phyloP scores from a whole-genome alignment of 2,329 filamentous ascomycete genomes.

The Beauveria varroae region DNA sequence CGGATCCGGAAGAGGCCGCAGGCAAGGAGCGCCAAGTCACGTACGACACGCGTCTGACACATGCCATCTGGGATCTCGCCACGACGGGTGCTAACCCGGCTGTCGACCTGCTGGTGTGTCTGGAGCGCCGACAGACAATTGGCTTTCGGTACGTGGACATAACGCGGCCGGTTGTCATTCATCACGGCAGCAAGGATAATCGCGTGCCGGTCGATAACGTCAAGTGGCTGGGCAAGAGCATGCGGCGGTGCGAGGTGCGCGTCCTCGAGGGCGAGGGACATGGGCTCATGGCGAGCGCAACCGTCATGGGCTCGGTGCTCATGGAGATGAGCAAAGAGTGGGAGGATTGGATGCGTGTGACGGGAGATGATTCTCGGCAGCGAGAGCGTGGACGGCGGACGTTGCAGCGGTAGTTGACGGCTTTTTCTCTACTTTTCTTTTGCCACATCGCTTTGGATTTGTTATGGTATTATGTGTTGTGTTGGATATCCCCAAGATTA shows the following conservation, averaged over 20 bases:
- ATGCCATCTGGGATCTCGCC: constrained; percentile 89
- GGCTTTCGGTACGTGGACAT: constrained; percentile 98
- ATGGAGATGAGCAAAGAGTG: constrained; percentile 93
- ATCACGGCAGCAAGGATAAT: constrained; percentile 85
- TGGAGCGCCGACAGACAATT: constrained; percentile 84
- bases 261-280: constrained; percentile 89
- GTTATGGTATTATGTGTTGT: neutral
- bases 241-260: constrained; percentile 86
- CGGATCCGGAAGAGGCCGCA: constrained; percentile 51
- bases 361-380: constrained; percentile 31
- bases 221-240: constrained; percentile 86
- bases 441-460: too few species aligned
- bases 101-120: constrained; percentile 83
- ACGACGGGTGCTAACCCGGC: constrained; percentile 90
- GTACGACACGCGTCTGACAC: constrained; percentile 81
- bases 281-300: constrained; percentile 88
- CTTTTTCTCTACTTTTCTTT: too few species aligned
- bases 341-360: constrained; percentile 73
- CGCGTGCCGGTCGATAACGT: constrained; percentile 94
- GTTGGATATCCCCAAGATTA: neutral
- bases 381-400: neutral
- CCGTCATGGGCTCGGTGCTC: constrained; percentile 88
- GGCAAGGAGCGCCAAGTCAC: constrained; percentile 65
- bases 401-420: neutral
- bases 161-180: constrained; percentile 81